Evolutionary conservation across 2,329 filamentous ascomycete species (phyloP).

Genomic region (Trichoderma sp.): DNA sequence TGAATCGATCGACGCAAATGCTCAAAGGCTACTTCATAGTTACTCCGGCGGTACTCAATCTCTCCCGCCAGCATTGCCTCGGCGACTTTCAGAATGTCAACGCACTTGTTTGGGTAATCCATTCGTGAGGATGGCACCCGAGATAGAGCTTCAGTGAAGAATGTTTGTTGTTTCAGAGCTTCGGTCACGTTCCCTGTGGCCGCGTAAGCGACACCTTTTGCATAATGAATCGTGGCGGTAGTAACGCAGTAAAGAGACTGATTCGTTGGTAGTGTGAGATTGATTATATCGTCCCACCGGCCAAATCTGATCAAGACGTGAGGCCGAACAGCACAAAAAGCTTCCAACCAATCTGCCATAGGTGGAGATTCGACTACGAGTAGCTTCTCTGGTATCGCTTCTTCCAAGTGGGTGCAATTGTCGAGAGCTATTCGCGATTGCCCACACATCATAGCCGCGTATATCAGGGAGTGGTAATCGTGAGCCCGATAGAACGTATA

Average conservation of each 20-base stretch:
- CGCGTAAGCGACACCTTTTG: conserved; percentile 60
- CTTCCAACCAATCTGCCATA: not conserved
- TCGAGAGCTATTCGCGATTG: not conserved
- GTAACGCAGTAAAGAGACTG: conserved; percentile 61
- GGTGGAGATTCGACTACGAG: not conserved
- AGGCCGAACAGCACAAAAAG: not conserved
- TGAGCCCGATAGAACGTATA: not conserved
- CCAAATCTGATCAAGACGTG: conserved; percentile 72
- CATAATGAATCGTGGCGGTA: conserved; percentile 66
- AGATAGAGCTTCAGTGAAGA: not conserved
- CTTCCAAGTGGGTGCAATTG: not conserved
- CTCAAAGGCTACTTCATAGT: conserved; percentile 56
- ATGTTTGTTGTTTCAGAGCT: conserved; percentile 30
- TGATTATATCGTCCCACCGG: conserved; percentile 62
- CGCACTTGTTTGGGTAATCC: not conserved
- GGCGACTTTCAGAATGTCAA: conserved; percentile 58
- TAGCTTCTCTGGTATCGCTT: not conserved
- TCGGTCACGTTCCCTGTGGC: conserved; percentile 65
- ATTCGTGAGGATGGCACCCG: not conserved
- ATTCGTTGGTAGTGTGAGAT: conserved; percentile 55
- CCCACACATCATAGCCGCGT: not conserved
- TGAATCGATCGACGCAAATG: conserved; percentile 54
- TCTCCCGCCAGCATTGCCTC: conserved; percentile 69
- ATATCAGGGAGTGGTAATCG: not conserved
- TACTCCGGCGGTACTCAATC: conserved; percentile 62